Percentiles rank a stretch among this genome's conserved stretches.
Conservation (phyloP, 1,284 basidiomycete genomes). For the Cryptococcus depauperatus region DNA sequence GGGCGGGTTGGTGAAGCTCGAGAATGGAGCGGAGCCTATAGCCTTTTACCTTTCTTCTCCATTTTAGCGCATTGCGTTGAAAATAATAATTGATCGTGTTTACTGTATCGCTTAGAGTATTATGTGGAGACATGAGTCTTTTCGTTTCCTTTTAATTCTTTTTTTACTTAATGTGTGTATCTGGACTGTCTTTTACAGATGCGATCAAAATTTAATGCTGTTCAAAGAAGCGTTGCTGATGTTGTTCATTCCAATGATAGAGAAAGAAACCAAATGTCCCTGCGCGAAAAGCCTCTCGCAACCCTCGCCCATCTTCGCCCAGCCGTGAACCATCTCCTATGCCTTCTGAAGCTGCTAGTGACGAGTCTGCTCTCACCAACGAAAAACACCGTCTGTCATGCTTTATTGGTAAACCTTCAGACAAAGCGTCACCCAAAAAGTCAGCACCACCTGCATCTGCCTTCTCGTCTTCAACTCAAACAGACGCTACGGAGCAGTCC, state of each 20-base stretch:
- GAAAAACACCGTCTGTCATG: background rate
- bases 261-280: conserved; percentile 12
- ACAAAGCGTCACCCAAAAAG: background rate
- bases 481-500: background rate
- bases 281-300: conserved; percentile 3
- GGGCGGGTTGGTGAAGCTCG: conserved; percentile 4
- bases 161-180: background rate
- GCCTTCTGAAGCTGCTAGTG: background rate
- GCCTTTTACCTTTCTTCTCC: background rate
- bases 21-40: background rate
- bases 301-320: conserved; percentile 1
- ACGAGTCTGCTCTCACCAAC: background rate
- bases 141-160: background rate
- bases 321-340: background rate
- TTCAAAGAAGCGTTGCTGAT: background rate
- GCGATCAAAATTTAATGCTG: background rate
- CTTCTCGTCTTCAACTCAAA: background rate
- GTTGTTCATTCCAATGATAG: conserved; percentile 1
- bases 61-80: background rate
- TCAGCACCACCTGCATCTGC: background rate
- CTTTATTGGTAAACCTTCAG: background rate
- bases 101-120: background rate
- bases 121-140: background rate
- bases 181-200: background rate
- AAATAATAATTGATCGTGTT: background rate